These are phyloP conservation scores for Kodamaea kaohsiungensis DNA, from an alignment of 805 yeast genomes.

Conservation along the genomic window DNA sequence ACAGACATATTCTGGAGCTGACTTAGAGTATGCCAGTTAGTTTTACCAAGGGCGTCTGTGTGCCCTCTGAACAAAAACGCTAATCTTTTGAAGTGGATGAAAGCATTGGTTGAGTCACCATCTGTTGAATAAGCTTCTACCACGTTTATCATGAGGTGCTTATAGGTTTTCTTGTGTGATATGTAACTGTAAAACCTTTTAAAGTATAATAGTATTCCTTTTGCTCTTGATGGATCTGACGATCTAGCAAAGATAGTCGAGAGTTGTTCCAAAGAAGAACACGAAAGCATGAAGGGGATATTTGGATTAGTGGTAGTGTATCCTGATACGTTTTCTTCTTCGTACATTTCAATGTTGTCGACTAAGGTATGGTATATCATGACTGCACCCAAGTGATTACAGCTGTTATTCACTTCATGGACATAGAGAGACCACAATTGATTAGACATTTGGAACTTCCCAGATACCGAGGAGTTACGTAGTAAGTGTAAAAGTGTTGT, in stretches of 20 bases:
- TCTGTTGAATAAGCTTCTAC: conserved; percentile 33
- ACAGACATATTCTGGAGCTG: conserved; percentile 15
- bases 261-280: conserved; percentile 24
- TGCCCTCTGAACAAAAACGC: conserved; percentile 21
- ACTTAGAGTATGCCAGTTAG: conserved; percentile 7
- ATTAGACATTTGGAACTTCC: conserved; percentile 23
- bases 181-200: conserved; percentile 38
- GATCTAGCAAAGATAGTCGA: conserved; percentile 30
- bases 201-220: conserved; percentile 36
- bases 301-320: conserved; percentile 18
- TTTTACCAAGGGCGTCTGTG: neutral
- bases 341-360: conserved; percentile 23
- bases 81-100: conserved; percentile 20
- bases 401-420: conserved; percentile 22
- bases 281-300: conserved; percentile 36
- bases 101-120: conserved; percentile 23
- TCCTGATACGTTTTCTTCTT: conserved; percentile 10
- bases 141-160: conserved; percentile 24
- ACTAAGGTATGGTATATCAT: conserved; percentile 38
- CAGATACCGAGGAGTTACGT: conserved; percentile 10
- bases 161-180: conserved; percentile 30
- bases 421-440: conserved; percentile 37
- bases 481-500: conserved; percentile 29
- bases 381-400: conserved; percentile 32
- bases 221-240: conserved; percentile 25